phyloP scores from a whole-genome alignment of 2,329 filamentous ascomycete species.

The Xylariaceae sp. region DNA sequence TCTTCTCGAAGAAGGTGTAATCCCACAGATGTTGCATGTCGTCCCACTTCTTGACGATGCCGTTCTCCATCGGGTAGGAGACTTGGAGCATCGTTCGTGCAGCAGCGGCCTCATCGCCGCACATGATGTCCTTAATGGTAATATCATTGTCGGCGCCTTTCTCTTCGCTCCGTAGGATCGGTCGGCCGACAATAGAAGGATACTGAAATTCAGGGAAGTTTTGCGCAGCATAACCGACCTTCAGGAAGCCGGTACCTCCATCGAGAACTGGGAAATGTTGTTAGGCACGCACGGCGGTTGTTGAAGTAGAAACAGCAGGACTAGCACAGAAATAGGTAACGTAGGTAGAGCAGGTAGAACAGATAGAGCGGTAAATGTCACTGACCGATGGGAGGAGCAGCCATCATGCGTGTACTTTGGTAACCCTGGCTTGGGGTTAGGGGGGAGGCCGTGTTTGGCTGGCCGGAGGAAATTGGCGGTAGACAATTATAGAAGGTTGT shows the following conservation, averaged over 20 bases:
- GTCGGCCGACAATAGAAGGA: constrained; percentile 95
- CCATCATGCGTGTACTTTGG: constrained; percentile 44
- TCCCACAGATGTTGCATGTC: constrained; percentile 99
- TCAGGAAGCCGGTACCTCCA: constrained; percentile 99
- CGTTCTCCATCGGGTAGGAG: constrained; percentile 99
- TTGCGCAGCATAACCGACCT: constrained; percentile 98
- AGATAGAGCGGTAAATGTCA: constrained; percentile 17
- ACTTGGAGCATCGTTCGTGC: constrained; percentile 98
- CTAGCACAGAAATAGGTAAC: too few relatives aligned
- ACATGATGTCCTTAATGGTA: constrained; percentile 98
- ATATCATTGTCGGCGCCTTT: constrained; percentile 65
- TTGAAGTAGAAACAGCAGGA: constrained; percentile 1
- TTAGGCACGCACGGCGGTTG: constrained; percentile 22
- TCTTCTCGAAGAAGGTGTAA: constrained; percentile 97
- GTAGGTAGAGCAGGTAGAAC: not conserved
- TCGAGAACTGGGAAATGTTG: constrained; percentile 75
- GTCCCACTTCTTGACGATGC: constrained; percentile 99
- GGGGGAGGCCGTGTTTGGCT: constrained; percentile 13
- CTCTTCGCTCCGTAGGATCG: constrained; percentile 96
- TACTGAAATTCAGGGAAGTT: constrained; percentile 99
- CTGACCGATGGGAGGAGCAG: constrained; percentile 59
- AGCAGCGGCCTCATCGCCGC: constrained; percentile 94
- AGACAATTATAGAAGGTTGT: too few relatives aligned
- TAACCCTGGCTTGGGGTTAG: constrained; percentile 25
- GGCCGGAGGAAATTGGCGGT: not conserved